Base-by-base conservation (phyloP, 2,329 filamentous ascomycete genomes). In the Trichoderma sp. region DNA sequence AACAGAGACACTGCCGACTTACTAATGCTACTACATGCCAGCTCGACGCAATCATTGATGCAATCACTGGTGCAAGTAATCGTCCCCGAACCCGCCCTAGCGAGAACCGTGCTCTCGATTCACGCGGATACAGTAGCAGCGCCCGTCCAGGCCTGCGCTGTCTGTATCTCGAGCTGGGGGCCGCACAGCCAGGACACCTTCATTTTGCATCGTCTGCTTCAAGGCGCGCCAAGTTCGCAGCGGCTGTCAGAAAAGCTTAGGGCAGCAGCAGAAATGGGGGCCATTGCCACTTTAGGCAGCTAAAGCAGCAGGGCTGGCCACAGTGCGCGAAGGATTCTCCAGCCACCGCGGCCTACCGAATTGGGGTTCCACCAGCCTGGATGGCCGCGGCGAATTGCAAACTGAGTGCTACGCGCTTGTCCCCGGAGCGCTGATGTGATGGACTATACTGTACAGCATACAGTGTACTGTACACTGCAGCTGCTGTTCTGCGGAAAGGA, bases 241-340 rank as follows among this genome's bases (percentile, higher is more conserved):
- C 56, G 43, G 65, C 49, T 68, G 65, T 68, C 65, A 64, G 55
- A 66, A 43, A 52, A 61, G 56, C 68, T 67, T 67, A 58, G 68
- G 49, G 34, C 49, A 55, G 46, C 59, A 37, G 51, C 34, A 56
- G 46, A 55, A 63, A 49, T 55, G 46, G 68, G 59, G 56, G 58
- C 43, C 58, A 66, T 69, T 66, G 13, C 68, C 34, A 14, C 34
- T 69, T 69, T 66, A 69, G 68, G 68, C 56, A 69, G 68, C 64
- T 69, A 67, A 37, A 54, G 59, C 67, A 54, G 21, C 39, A 66
- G 59, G 67, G 59, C 67, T 59, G 26, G 61, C 32, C 37, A 69
- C 68, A 66, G 68, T 69, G 68, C 65, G 68, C 28, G 54, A 59
- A 69, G 68, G 68, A 66, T 69, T 46, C 46, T 51, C 52, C 52